Base-by-base conservation (phyloP, 1,139 yeast genomes). In the Hanseniaspora sp. region DNA sequence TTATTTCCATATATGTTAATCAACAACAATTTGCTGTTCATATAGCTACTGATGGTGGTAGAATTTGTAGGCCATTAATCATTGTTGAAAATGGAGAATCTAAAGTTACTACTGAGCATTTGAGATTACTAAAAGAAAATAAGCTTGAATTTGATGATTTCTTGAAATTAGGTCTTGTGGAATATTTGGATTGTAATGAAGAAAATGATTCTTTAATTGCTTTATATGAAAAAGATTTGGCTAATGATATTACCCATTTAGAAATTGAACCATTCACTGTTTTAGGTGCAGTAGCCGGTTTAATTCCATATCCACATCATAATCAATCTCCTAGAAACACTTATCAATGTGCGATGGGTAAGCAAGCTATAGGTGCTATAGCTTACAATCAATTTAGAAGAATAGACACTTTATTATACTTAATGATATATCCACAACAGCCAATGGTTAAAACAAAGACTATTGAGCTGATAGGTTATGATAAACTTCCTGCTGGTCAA, bases 251-350 rank as follows among this genome's bases (percentile, higher is more conserved):
- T 34, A 90, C 98, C 0, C 99, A 92, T 69, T 71, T 94, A 64
- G 99, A 92, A 71, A 87, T 92, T 62, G 98, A 92, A 68, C 96
- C 96, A 3, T 92, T 92, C 70, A 92, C 98, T 0, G 86, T 92
- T 2, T 74, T 92, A 54, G 99, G 99, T 49, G 56, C 56, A 12
- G 95, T 96, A 49, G 99, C 99, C 9, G 86, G 96, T 43, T 90
- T 92, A 68, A 92, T 92, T 77, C 99, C 99, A 30, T 92, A 92
- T 86, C 99, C 99, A 15, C 98, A 92, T 72, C 99, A 92, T 71
- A 92, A 92, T 70, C 99, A 92, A 75, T 90, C 97, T 57, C 98
- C 98, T 57, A 95, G 98, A 82, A 92, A 92, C 69, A 92, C 98
- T 7, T 92, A 92, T 72, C 98, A 92, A 74, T 88, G 96, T 67